A percentile compares a stretch with the other conserved stretches of the same genome.
Evolutionary conservation across 2,329 filamentous ascomycete genomes (phyloP).

Genomic region (Botrytis fabae): DNA sequence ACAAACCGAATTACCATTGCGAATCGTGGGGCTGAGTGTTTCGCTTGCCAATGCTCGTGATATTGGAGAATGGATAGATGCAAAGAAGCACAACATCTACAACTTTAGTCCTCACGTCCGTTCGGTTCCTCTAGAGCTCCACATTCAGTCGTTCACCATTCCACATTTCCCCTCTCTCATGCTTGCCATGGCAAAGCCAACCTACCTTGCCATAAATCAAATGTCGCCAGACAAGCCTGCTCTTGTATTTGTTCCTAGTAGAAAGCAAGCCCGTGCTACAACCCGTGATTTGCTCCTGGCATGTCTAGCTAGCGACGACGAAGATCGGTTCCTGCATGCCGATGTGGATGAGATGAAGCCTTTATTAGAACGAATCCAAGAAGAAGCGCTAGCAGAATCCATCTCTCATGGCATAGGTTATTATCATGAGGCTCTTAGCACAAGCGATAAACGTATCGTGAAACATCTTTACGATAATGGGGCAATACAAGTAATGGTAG

Average conservation of each 20-base stretch:
- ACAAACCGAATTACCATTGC: constrained; percentile 79
- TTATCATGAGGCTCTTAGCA: constrained; percentile 89
- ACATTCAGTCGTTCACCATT: constrained; percentile 93
- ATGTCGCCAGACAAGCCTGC: constrained; percentile 87
- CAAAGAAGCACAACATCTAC: constrained; percentile 96
- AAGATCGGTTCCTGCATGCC: constrained; percentile 89
- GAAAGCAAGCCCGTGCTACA: constrained; percentile 88
- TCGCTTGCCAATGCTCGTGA: constrained; percentile 91
- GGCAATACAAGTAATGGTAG: constrained; percentile 70
- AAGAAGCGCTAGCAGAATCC: constrained; percentile 83
- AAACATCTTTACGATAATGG: constrained; percentile 81
- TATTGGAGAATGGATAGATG: constrained; percentile 96
- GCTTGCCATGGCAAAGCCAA: constrained; percentile 96
- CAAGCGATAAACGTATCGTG: constrained; percentile 89
- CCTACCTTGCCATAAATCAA: constrained; percentile 84
- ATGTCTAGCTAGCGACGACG: constrained; percentile 83
- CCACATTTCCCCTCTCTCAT: constrained; percentile 97
- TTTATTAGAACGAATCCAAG: constrained; percentile 78
- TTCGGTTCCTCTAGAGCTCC: constrained; percentile 85
- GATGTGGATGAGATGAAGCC: constrained; percentile 79
- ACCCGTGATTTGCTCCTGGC: constrained; percentile 86
- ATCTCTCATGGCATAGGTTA: constrained; percentile 94
- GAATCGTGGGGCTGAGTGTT: constrained; percentile 87
- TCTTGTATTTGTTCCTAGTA: constrained; percentile 86
- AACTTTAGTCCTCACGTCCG: constrained; percentile 95